Percentiles rank a stretch among this genome's conserved stretches.
These are phyloP conservation scores for Boeremia exigua DNA, from an alignment of 2,329 filamentous ascomycete genomes.

Conservation along the genomic window DNA sequence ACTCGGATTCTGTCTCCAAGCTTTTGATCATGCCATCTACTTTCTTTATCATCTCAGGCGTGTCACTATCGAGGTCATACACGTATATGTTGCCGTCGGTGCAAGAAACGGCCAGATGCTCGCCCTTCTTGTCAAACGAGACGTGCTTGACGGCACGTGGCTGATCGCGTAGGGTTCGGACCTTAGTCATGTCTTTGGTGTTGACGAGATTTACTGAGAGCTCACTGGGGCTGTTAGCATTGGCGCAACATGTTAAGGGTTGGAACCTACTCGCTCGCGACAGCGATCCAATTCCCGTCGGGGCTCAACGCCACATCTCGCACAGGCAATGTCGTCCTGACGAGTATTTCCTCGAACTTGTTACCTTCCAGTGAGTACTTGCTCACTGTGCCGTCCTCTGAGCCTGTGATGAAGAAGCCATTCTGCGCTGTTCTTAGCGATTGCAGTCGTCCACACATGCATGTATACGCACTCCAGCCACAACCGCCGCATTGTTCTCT, in stretches of 20 bases:
- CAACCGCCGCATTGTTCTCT: constrained; percentile 83
- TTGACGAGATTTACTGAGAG: constrained; percentile 88
- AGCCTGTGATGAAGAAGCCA: constrained; percentile 85
- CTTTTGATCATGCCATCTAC: constrained; percentile 85
- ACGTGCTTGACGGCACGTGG: constrained; percentile 88
- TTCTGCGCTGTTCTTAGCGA: constrained; percentile 57
- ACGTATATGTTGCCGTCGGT: constrained; percentile 90
- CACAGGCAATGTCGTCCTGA: constrained; percentile 83
- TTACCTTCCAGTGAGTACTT: constrained; percentile 82
- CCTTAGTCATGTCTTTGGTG: constrained; percentile 75
- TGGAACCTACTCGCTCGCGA: constrained; percentile 80
- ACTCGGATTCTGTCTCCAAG: constrained; percentile 77
- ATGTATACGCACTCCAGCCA: constrained; percentile 63
- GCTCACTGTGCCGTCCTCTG: constrained; percentile 95
- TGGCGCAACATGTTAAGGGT: neutral
- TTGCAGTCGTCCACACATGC: neutral
- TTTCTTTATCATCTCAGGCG: constrained; percentile 81
- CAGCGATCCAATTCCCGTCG: constrained; percentile 85
- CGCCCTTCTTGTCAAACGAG: constrained; percentile 81
- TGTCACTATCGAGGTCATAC: constrained; percentile 79
- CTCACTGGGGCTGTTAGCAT: constrained; percentile 61
- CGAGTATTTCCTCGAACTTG: constrained; percentile 79
- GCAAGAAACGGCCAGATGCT: constrained; percentile 79
- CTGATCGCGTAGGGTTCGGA: constrained; percentile 83
- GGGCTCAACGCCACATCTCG: constrained; percentile 83